phyloP scores from a whole-genome alignment of 768 basidiomycete genomes.

The Nevesoporus exiguus region DNA sequence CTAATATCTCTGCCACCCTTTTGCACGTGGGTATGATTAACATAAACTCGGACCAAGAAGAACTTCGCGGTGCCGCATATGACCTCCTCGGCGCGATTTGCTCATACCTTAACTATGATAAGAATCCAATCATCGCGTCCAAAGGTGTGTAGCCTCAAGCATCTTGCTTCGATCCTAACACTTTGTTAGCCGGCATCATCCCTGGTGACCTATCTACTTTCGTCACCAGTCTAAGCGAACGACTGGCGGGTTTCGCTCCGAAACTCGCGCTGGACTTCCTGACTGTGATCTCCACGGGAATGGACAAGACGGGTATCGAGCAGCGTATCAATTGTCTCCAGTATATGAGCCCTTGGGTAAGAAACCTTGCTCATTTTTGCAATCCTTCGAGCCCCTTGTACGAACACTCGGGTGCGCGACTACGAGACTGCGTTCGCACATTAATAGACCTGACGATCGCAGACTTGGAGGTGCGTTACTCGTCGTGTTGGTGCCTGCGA shows the following conservation, averaged over 20 bases:
- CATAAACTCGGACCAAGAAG: conserved; percentile 68
- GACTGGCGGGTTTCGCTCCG: conserved; percentile 69
- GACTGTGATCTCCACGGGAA: conserved; percentile 72
- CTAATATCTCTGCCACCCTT: conserved; percentile 81
- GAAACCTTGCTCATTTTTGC: conserved; percentile 68
- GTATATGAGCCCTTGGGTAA: conserved; percentile 88
- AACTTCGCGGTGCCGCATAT: conserved; percentile 75
- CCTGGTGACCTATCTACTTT: conserved; percentile 65
- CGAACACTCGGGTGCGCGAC: conserved; percentile 67
- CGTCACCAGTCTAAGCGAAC: conserved; percentile 64
- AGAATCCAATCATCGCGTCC: conserved; percentile 62
- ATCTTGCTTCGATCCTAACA: conserved; percentile 1
- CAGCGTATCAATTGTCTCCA: conserved; percentile 73
- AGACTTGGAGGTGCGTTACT: conserved; percentile 59
- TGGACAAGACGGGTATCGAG: conserved; percentile 42
- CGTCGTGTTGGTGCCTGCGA: background rate
- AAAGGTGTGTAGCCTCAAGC: conserved; percentile 45
- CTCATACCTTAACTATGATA: conserved; percentile 73
- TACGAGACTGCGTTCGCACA: conserved; percentile 79
- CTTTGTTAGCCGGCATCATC: conserved; percentile 57
- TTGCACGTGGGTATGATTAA: conserved; percentile 85
- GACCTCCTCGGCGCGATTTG: conserved; percentile 77
- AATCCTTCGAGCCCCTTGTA: conserved; percentile 66
- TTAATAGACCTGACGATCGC: conserved; percentile 71
- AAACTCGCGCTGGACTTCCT: conserved; percentile 86